Percentiles rank a stretch among this genome's conserved stretches.
phyloP scores from a whole-genome alignment of 2,329 filamentous ascomycete genomes.

The Herpotrichia juniperi region DNA sequence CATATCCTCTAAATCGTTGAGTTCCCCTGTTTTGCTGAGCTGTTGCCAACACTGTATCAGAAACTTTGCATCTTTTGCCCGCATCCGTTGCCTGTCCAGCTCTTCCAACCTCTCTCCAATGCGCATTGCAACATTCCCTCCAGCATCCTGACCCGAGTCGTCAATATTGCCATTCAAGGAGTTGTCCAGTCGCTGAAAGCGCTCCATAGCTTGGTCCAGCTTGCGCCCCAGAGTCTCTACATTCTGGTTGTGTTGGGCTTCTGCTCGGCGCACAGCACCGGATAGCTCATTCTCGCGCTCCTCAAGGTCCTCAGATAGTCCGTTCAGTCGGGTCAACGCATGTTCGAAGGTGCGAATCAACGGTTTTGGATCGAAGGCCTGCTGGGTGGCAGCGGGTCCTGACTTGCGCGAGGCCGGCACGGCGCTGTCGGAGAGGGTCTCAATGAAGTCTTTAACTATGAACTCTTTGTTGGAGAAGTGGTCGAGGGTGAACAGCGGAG shows the following conservation, averaged over 20 bases:
- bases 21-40: slow-evolving; percentile 85
- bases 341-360: slow-evolving; percentile 93
- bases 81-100: slow-evolving; percentile 85
- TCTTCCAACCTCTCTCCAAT: slow-evolving; percentile 95
- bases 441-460: slow-evolving; percentile 97
- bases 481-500: slow-evolving; percentile 83
- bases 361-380: slow-evolving; percentile 89
- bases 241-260: slow-evolving; percentile 90
- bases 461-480: slow-evolving; percentile 77
- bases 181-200: slow-evolving; percentile 88
- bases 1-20: slow-evolving; percentile 87
- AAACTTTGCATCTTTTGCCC: slow-evolving; percentile 92
- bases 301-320: slow-evolving; percentile 82
- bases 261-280: slow-evolving; percentile 87
- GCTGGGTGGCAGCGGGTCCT: slow-evolving; percentile 54
- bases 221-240: slow-evolving; percentile 86
- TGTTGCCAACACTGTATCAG: slow-evolving; percentile 97
- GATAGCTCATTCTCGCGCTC: slow-evolving; percentile 88
- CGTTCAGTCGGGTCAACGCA: slow-evolving; percentile 71
- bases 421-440: slow-evolving; percentile 85
- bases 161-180: slow-evolving; percentile 72
- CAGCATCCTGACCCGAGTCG: slow-evolving; percentile 60
- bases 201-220: slow-evolving; percentile 88
- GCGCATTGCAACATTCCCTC: slow-evolving; percentile 89
- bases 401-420: slow-evolving; percentile 82